Percentiles rank a stretch among this genome's conserved stretches.
Evolutionary conservation across 176 grass and related monocot species (phyloP).

Genomic region (Cenchrus purpureus): DNA sequence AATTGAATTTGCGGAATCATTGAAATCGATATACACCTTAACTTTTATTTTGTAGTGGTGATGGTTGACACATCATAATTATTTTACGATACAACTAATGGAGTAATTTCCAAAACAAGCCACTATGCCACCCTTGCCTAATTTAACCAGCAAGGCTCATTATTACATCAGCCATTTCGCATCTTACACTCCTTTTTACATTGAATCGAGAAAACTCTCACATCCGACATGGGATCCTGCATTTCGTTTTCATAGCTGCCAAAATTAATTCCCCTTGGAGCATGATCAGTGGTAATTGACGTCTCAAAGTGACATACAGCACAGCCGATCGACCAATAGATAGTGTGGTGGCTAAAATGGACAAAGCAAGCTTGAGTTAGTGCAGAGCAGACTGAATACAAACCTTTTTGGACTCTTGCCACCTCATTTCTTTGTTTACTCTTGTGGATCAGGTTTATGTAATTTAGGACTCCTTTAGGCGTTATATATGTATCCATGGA

Average conservation of each 20-base stretch:
- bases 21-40: neutral
- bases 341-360: conserved; percentile 11
- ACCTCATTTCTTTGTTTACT: neutral
- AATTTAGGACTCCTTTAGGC: conserved; percentile 16
- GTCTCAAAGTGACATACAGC: conserved; percentile 37
- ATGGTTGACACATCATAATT: neutral
- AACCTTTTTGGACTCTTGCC: neutral
- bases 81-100: no score
- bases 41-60: neutral
- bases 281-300: neutral
- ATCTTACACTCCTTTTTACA: neutral
- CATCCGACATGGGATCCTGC: neutral
- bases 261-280: neutral
- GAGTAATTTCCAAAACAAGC: neutral
- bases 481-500: neutral
- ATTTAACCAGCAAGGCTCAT: neutral
- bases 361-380: conserved; percentile 23
- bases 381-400: conserved; percentile 24
- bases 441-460: conserved; percentile 15
- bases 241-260: neutral
- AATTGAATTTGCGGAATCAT: neutral
- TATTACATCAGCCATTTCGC: neutral
- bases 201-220: neutral
- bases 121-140: neutral
- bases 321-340: neutral